Percentiles rank a stretch among this genome's conserved stretches.
phyloP scores from a whole-genome alignment of 805 yeast genomes.

The Nakazawaea molendinolei region DNA sequence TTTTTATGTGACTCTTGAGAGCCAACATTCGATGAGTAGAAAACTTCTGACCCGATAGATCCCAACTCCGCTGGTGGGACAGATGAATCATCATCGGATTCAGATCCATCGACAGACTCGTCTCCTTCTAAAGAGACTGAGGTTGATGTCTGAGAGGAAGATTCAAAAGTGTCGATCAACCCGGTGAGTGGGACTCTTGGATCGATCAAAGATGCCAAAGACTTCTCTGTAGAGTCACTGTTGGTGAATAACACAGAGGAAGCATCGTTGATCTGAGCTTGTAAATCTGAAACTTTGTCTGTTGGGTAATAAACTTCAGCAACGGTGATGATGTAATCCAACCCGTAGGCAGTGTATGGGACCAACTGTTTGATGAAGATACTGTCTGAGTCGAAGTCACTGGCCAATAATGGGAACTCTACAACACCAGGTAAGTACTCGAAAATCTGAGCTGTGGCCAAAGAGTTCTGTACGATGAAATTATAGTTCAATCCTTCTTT shows the following conservation, averaged over 20 bases:
- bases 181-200: constrained; percentile 54
- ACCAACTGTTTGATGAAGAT: constrained; percentile 63
- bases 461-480: constrained; percentile 65
- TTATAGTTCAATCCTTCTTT: constrained; percentile 75
- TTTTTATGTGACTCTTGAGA: constrained; percentile 1
- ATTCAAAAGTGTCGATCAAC: constrained; percentile 19
- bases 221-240: constrained; percentile 44
- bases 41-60: constrained; percentile 3
- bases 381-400: constrained; percentile 24
- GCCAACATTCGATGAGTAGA: constrained; percentile 2
- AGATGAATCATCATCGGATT: constrained; percentile 9
- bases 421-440: constrained; percentile 77
- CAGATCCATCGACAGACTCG: constrained; percentile 5
- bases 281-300: constrained; percentile 40
- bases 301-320: constrained; percentile 83
- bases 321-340: constrained; percentile 71
- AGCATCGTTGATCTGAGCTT: constrained; percentile 38
- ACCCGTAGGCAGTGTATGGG: constrained; percentile 58
- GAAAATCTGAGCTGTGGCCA: constrained; percentile 80
- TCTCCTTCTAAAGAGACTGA: constrained; percentile 10
- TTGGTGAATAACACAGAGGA: constrained; percentile 57
- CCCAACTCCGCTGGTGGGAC: constrained; percentile 1
- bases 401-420: constrained; percentile 46
- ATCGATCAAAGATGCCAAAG: constrained; percentile 70
- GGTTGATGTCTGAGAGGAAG: constrained; percentile 9